These are phyloP conservation scores for Populus davidiana DNA, from an alignment of 345 rosid genomes.

Conservation along the genomic window DNA sequence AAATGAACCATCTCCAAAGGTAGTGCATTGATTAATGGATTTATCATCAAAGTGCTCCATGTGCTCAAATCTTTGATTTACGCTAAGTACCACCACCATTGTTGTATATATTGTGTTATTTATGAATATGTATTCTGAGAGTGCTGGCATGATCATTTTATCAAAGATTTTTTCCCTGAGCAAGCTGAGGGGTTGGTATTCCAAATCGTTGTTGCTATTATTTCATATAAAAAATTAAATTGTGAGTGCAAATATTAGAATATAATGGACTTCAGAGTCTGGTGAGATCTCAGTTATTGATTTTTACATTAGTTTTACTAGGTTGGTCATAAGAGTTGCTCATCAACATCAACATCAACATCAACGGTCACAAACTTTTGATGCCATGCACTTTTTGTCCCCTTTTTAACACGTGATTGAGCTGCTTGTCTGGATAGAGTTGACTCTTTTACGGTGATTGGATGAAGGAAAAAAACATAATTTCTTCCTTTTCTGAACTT, in stretches of 20 bases:
- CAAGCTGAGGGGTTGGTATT: background rate
- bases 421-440: background rate
- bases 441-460: background rate
- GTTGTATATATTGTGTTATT: background rate
- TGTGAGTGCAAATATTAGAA: background rate
- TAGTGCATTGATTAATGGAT: slow-evolving; percentile 20
- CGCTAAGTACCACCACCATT: background rate
- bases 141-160: background rate
- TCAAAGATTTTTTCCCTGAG: background rate
- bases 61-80: background rate
- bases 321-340: background rate
- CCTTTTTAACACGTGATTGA: background rate
- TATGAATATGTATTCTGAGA: background rate
- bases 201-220: background rate
- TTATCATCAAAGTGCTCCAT: background rate
- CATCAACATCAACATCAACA: background rate
- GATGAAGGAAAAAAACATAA: background rate
- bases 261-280: background rate
- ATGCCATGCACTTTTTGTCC: background rate
- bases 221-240: background rate
- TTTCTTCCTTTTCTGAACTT: background rate
- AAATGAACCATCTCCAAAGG: slow-evolving; percentile 86
- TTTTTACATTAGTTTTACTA: background rate
- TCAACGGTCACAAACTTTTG: background rate
- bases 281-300: background rate